Evolutionary conservation across 2,329 filamentous ascomycete genomes (phyloP).

Genomic region (Diaporthe batatas): DNA sequence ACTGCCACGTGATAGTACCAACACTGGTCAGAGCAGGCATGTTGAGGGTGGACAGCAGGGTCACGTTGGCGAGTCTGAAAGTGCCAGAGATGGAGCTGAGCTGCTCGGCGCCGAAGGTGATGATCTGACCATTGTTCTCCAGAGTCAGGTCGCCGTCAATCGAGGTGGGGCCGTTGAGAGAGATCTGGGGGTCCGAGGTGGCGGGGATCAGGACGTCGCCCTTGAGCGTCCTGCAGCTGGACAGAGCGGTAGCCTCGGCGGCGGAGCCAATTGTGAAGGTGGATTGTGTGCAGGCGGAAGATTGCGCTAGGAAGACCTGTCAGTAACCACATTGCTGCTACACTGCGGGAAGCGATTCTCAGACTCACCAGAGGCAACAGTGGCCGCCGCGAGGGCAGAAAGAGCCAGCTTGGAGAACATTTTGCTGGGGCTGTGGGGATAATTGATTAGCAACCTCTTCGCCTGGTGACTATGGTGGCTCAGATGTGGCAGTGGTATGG

Average conservation of each 20-base stretch:
- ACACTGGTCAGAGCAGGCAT: slow-evolving; percentile 76
- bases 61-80: slow-evolving; percentile 79
- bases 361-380: slow-evolving; percentile 56
- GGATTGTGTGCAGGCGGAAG: slow-evolving; percentile 51
- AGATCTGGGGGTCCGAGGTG: slow-evolving; percentile 68
- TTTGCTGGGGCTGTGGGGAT: slow-evolving; percentile 50
- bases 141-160: slow-evolving; percentile 71
- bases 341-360: background rate
- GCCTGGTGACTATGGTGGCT: background rate
- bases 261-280: slow-evolving; percentile 72
- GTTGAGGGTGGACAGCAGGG: slow-evolving; percentile 75
- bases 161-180: slow-evolving; percentile 70
- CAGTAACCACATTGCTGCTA: slow-evolving; percentile 31
- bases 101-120: slow-evolving; percentile 70
- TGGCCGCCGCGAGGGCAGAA: slow-evolving; percentile 56
- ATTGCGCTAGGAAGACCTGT: slow-evolving; percentile 49
- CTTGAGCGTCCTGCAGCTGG: slow-evolving; percentile 75
- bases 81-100: slow-evolving; percentile 75
- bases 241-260: slow-evolving; percentile 71
- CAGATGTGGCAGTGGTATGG: background rate
- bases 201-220: slow-evolving; percentile 77
- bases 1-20: slow-evolving; percentile 76
- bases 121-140: slow-evolving; percentile 72
- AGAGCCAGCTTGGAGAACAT: slow-evolving; percentile 60
- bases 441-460: slow-evolving; percentile 40